Percentiles rank a stretch among this genome's conserved stretches.
These are phyloP conservation scores for Talaromyces sp. DNA, from an alignment of 2,329 filamentous ascomycete genomes.

Conservation along the genomic window DNA sequence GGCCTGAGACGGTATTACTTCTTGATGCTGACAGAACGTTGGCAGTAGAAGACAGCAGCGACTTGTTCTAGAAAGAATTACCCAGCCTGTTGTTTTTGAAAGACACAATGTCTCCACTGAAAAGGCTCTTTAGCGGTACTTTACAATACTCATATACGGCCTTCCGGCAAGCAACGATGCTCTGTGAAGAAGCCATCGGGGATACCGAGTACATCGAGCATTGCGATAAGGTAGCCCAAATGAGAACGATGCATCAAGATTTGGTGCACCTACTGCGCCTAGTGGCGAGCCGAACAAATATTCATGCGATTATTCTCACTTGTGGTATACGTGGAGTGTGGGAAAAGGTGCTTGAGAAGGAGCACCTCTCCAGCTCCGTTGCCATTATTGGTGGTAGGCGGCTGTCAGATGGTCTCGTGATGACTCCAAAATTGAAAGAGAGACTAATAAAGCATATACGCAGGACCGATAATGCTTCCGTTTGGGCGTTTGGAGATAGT, in stretches of 20 bases:
- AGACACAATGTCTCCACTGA: slow-evolving; percentile 31
- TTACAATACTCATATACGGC: slow-evolving; percentile 53
- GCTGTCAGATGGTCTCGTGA: slow-evolving; percentile 47
- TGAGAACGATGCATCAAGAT: slow-evolving; percentile 47
- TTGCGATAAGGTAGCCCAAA: slow-evolving; percentile 46
- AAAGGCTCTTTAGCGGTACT: slow-evolving; percentile 46
- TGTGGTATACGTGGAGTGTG: slow-evolving; percentile 55
- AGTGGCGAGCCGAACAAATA: slow-evolving; percentile 30
- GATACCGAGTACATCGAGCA: slow-evolving; percentile 42
- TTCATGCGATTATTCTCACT: slow-evolving; percentile 53
- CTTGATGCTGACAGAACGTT: slow-evolving; percentile 60
- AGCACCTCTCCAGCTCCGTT: slow-evolving; percentile 43
- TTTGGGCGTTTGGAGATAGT: slow-evolving; percentile 61
- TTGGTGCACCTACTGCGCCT: slow-evolving; percentile 45
- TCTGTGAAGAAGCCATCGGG: slow-evolving; percentile 49
- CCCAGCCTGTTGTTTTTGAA: neutral
- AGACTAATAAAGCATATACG: slow-evolving; percentile 45
- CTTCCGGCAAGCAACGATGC: slow-evolving; percentile 53
- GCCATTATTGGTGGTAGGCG: slow-evolving; percentile 54
- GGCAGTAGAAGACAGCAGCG: slow-evolving; percentile 30
- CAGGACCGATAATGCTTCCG: slow-evolving; percentile 29
- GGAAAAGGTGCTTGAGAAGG: slow-evolving; percentile 51
- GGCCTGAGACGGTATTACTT: slow-evolving; percentile 49
- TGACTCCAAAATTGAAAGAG: slow-evolving; percentile 53
- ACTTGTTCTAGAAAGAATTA: slow-evolving; percentile 19